Evolutionary conservation across 2,329 filamentous ascomycete species (phyloP).

Genomic region (Amauroascus niger): DNA sequence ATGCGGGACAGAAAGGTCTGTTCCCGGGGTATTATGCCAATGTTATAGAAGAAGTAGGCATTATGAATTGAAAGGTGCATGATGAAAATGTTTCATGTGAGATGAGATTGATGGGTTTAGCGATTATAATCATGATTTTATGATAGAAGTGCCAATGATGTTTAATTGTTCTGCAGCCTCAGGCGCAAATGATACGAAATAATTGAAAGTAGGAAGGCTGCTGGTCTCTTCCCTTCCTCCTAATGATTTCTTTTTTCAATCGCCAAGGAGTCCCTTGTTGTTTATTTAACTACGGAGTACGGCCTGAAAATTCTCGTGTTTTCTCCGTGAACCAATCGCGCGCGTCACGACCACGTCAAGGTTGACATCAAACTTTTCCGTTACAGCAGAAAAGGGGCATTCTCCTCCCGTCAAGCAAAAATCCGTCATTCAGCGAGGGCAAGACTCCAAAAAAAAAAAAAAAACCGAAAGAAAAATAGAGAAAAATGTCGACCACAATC

Average conservation of each 20-base stretch:
- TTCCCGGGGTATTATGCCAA: conserved; percentile 72
- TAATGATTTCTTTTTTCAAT: too few relatives aligned
- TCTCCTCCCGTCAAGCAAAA: background rate
- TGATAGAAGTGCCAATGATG: background rate
- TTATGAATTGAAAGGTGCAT: conserved; percentile 3
- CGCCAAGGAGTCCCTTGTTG: too few relatives aligned
- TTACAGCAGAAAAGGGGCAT: background rate
- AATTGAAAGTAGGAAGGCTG: too few relatives aligned
- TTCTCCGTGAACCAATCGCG: too few relatives aligned
- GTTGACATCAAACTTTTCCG: too few relatives aligned
- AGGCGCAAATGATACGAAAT: background rate
- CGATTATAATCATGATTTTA: background rate
- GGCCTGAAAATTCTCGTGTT: too few relatives aligned
- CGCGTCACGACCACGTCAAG: background rate
- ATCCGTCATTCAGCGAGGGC: background rate
- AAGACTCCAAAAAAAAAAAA: background rate
- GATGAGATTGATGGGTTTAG: conserved; percentile 1
- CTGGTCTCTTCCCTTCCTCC: too few relatives aligned
- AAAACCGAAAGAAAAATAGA: background rate
- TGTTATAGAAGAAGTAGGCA: conserved; percentile 34
- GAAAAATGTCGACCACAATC: conserved; percentile 9
- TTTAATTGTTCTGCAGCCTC: background rate
- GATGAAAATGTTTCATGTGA: background rate
- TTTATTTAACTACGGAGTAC: too few relatives aligned
- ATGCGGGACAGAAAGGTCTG: conserved; percentile 67